phyloP scores from a whole-genome alignment of 1,284 basidiomycete species.

The Marasmius oreades region DNA sequence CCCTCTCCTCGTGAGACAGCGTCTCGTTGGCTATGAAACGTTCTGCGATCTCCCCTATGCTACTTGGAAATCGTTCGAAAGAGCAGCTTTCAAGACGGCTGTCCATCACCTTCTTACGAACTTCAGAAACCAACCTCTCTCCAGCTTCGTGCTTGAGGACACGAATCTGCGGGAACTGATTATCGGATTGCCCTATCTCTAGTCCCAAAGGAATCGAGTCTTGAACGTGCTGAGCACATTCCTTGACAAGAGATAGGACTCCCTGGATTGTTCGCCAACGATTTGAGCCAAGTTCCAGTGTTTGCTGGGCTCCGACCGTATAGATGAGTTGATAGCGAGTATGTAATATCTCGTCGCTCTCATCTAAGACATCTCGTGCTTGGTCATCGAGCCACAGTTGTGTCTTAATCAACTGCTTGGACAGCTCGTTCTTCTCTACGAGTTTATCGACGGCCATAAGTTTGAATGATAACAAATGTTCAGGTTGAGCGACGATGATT shows the following conservation, averaged over 20 bases:
- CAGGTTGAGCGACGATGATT: conserved; percentile 46
- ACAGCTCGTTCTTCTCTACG: conserved; percentile 2
- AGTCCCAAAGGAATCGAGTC: conserved; percentile 17
- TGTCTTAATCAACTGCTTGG: conserved; percentile 2
- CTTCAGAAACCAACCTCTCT: conserved; percentile 13
- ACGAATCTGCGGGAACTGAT: conserved; percentile 31
- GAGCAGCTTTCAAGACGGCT: neutral
- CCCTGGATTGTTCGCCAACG: conserved; percentile 45
- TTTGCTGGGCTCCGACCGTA: conserved; percentile 32
- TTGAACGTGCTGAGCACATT: conserved; percentile 16
- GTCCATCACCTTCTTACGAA: too few species aligned
- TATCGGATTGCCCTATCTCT: conserved; percentile 15
- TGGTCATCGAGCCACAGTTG: conserved; percentile 6
- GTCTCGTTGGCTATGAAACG: neutral
- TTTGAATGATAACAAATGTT: conserved; percentile 49
- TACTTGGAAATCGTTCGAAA: neutral
- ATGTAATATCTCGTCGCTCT: conserved; percentile 16
- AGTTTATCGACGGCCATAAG: conserved; percentile 38
- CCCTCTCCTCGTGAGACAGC: neutral
- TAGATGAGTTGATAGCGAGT: conserved; percentile 11
- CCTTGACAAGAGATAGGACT: conserved; percentile 27
- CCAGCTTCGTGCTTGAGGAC: conserved; percentile 26
- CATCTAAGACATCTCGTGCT: conserved; percentile 14
- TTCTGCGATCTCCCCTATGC: neutral
- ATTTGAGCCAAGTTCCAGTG: conserved; percentile 40